These are phyloP conservation scores for Strigomonas galati DNA, from an alignment of 208 protist genomes.

Conservation along the genomic window DNA sequence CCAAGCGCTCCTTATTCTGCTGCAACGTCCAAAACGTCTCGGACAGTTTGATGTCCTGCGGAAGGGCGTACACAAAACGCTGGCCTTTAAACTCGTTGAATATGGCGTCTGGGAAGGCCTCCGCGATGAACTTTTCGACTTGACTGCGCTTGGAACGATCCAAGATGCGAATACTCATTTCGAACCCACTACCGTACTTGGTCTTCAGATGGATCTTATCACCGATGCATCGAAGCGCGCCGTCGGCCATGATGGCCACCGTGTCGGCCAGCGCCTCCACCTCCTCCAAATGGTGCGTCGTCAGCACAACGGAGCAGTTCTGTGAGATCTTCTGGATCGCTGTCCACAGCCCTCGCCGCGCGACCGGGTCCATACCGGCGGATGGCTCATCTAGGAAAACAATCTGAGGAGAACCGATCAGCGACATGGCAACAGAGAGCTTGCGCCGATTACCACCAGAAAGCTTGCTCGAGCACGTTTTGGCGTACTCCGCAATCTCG, in stretches of 20 bases:
- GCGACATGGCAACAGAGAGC: constrained; percentile 70
- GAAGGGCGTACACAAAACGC: constrained; percentile 33
- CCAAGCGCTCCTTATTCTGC: constrained; percentile 26
- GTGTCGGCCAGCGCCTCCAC: constrained; percentile 80
- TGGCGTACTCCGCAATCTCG: constrained; percentile 36
- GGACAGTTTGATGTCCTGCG: constrained; percentile 32
- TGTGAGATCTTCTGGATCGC: constrained; percentile 54
- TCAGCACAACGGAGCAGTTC: constrained; percentile 80
- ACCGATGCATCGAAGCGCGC: constrained; percentile 84
- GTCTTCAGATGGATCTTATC: constrained; percentile 79
- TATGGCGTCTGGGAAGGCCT: constrained; percentile 23
- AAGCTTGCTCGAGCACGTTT: constrained; percentile 30
- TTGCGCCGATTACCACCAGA: constrained; percentile 87
- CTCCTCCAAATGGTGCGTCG: constrained; percentile 93
- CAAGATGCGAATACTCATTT: constrained; percentile 45
- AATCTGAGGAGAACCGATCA: constrained; percentile 70
- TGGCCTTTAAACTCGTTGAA: not conserved
- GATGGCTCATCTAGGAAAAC: constrained; percentile 89
- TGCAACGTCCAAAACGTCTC: constrained; percentile 47
- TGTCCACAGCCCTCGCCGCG: constrained; percentile 76
- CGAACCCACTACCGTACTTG: constrained; percentile 71
- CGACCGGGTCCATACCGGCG: constrained; percentile 83
- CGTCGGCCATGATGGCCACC: constrained; percentile 90
- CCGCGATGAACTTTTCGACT: constrained; percentile 36
- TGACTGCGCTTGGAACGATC: constrained; percentile 9